Base-by-base conservation (phyloP, 331 rosid genomes). In the Rhamnella rubrinervis region DNA sequence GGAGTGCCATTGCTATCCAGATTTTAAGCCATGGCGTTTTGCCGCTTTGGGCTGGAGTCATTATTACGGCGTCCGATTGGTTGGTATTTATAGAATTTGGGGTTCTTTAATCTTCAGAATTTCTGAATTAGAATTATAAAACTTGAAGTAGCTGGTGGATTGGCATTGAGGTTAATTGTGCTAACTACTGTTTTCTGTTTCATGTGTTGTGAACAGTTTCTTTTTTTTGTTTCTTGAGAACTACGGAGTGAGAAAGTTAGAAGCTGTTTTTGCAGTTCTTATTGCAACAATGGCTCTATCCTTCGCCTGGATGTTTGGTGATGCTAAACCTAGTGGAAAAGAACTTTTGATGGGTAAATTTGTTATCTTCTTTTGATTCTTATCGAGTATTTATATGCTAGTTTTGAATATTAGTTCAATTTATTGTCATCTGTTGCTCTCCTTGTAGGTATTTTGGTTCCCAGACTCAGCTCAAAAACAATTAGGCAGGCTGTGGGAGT, bases 181-280 rank as follows among this genome's bases (percentile, higher is more conserved):
- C 76, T 80, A 59, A 85, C 83, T 72, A 38, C 46, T 63, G 61
- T 75, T 67, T 70, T 81, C 53, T 77, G 52, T 79, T 71, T 50
- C 75, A 20, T 49, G 46, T 59, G 55, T 66, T 20, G 25, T 40
- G 65, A 74, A 68, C 97, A 91, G 97, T 71, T 86, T 91, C 81
- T 6, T 91, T 51, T n/a, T n/a, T 81, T 81, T 91, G 49, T 84
- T 91, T 77, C 90, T 91, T 62, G 95, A 91, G 90, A 91, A 88
- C 82, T 91, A 91, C 66, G 97, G 97, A 79, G 95, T 91, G 77
- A 86, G 97, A 86, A 88, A 91, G 90, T 83, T 91, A 72, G 97
- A 91, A 84, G 97, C 90, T 75, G 92, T 78, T 76, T n/a, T 91
- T 84, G 97, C 90, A 20, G 83, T 86, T 77, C 92, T 91, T 46